phyloP scores from a whole-genome alignment of 2,329 filamentous ascomycete species.

The Apiospora aurea region DNA sequence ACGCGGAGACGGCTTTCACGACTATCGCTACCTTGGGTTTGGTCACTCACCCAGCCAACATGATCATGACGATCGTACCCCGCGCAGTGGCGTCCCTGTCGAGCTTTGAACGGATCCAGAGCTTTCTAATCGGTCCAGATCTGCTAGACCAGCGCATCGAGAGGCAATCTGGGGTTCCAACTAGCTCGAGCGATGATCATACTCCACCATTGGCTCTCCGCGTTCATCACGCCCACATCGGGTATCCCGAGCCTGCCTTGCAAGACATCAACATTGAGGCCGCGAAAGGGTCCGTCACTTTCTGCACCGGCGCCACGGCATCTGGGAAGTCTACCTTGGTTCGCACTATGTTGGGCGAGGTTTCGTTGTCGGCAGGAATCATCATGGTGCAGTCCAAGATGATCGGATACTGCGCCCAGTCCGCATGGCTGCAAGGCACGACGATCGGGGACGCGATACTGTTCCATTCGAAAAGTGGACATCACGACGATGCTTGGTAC shows the following conservation, averaged over 20 bases:
- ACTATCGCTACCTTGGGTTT: constrained; percentile 47
- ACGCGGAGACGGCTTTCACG: constrained; percentile 49
- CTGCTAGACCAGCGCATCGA: too few species aligned
- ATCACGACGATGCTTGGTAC: constrained; percentile 42
- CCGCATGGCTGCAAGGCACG: constrained; percentile 43
- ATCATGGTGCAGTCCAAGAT: constrained; percentile 37
- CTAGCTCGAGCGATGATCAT: too few species aligned
- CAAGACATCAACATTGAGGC: constrained; percentile 34
- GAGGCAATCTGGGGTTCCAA: too few species aligned
- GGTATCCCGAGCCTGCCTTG: constrained; percentile 30
- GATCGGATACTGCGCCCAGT: constrained; percentile 47
- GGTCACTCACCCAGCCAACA: constrained; percentile 52
- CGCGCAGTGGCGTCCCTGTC: constrained; percentile 42
- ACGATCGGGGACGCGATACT: too few species aligned
- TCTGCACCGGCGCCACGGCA: too few species aligned
- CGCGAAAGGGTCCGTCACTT: too few species aligned
- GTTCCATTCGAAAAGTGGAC: constrained; percentile 32
- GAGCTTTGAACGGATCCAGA: constrained; percentile 48
- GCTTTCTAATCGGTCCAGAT: constrained; percentile 39
- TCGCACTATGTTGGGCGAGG: constrained; percentile 34
- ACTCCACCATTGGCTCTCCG: too few species aligned
- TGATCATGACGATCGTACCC: constrained; percentile 51
- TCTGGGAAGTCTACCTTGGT: constrained; percentile 36
- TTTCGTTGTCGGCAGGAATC: constrained; percentile 33
- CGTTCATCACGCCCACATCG: constrained; percentile 25